Conservation (phyloP, 2,329 filamentous ascomycete genomes). For the Colletotrichum abscissum region DNA sequence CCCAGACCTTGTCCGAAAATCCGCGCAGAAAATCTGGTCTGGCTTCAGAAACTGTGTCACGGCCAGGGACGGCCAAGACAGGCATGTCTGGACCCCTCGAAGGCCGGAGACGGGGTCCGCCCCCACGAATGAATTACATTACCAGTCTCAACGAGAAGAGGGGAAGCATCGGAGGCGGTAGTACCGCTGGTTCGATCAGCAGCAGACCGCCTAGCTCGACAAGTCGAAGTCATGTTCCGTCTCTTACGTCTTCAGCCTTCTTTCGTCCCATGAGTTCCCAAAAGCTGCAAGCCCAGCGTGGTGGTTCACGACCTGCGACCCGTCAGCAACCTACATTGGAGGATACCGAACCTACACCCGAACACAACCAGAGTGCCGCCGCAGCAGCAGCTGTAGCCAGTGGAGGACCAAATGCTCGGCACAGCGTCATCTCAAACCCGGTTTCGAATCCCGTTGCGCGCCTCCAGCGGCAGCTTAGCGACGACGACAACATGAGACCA, state of each 20-base stretch:
- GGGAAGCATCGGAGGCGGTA: conserved; percentile 49
- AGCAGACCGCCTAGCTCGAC: conserved; percentile 66
- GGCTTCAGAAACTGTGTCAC: conserved; percentile 57
- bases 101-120: conserved; percentile 55
- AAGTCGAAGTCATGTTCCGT: conserved; percentile 89
- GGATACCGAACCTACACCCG: conserved; percentile 44
- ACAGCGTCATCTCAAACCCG: conserved; percentile 61
- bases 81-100: conserved; percentile 46
- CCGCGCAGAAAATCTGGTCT: conserved; percentile 35
- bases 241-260: conserved; percentile 89
- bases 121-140: conserved; percentile 63
- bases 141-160: conserved; percentile 58
- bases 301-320: conserved; percentile 61
- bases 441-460: conserved; percentile 57
- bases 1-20: conserved; percentile 45
- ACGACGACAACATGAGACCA: conserved; percentile 64
- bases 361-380: conserved; percentile 51
- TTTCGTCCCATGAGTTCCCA: conserved; percentile 98
- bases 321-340: conserved; percentile 40
- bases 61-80: conserved; percentile 66
- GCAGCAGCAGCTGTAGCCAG: conserved; percentile 46
- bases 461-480: conserved; percentile 45
- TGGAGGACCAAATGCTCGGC: conserved; percentile 56
- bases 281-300: conserved; percentile 89
- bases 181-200: conserved; percentile 48